A percentile compares a stretch with the other conserved stretches of the same genome.
Evolutionary conservation across 75 land plant species (phyloP).

Genomic region (Sequoiadendron giganteum): DNA sequence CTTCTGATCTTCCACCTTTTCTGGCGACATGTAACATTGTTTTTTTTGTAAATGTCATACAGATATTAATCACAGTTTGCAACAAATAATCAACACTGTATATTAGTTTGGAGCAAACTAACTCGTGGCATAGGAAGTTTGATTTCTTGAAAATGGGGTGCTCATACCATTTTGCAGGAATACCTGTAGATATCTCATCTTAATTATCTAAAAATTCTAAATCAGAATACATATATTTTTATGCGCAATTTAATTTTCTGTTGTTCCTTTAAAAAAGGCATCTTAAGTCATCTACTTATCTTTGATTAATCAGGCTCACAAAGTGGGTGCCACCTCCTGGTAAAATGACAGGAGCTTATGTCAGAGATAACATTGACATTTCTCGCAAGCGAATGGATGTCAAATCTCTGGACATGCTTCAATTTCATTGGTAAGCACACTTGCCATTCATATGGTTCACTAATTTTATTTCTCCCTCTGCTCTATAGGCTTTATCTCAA

Average conservation of each 20-base stretch:
- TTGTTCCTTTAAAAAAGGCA: not conserved
- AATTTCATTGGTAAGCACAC: constrained; percentile 87
- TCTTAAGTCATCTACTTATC: not conserved
- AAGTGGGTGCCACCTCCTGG: constrained; percentile 99
- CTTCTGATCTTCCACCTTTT: not conserved
- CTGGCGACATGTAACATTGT: not conserved
- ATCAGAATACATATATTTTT: not conserved
- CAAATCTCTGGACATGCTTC: constrained; percentile 90
- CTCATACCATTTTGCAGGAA: not conserved
- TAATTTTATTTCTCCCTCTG: not conserved
- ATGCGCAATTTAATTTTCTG: not conserved
- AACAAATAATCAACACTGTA: not conserved
- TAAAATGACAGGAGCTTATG: constrained; percentile 89
- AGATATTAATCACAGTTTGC: not conserved
- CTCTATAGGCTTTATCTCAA: not conserved
- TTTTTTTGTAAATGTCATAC: not conserved
- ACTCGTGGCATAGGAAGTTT: not conserved
- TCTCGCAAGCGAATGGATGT: constrained; percentile 98
- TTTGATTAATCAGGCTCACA: constrained; percentile 64
- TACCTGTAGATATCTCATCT: not conserved
- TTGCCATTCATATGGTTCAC: not conserved
- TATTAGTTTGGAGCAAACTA: not conserved
- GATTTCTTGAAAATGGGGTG: not conserved
- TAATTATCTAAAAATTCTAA: not conserved
- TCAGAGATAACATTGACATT: constrained; percentile 66